A percentile compares a stretch with the other conserved stretches of the same genome.
phyloP scores from a whole-genome alignment of 306 rosid species.

The Ormosia semicastrata region DNA sequence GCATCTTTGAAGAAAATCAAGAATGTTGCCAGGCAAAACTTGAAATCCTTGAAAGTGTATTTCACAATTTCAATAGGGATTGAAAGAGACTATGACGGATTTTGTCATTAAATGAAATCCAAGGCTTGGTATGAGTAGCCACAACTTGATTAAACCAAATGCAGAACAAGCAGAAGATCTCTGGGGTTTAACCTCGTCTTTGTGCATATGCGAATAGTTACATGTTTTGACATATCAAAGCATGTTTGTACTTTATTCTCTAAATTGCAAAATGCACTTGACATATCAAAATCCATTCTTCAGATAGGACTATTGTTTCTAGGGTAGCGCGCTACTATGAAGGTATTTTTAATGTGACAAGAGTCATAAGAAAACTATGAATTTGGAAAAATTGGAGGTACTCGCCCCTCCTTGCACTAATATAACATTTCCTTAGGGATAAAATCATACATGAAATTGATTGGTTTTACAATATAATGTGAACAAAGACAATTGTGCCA shows the following conservation, averaged over 20 bases:
- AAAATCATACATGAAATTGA: conserved; percentile 18
- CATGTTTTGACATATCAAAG: neutral
- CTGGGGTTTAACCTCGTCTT: neutral
- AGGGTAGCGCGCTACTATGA: too few species aligned
- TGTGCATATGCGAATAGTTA: neutral
- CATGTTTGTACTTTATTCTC: neutral
- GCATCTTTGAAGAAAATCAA: neutral
- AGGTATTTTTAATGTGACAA: too few species aligned
- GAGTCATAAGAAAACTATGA: neutral
- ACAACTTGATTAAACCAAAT: neutral
- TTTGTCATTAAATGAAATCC: conserved; percentile 13
- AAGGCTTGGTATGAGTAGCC: neutral
- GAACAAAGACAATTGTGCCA: conserved; percentile 11
- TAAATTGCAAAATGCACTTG: neutral
- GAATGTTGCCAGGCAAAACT: neutral
- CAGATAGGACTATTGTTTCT: too few species aligned
- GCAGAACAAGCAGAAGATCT: neutral
- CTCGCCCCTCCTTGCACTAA: conserved; percentile 21
- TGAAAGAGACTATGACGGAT: neutral
- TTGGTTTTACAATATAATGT: conserved; percentile 20
- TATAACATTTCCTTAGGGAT: neutral
- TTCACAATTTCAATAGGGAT: neutral
- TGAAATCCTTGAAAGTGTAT: conserved; percentile 9
- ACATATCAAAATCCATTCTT: neutral
- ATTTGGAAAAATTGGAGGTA: neutral